A percentile compares a stretch with the other conserved stretches of the same genome.
Evolutionary conservation across 2,329 filamentous ascomycete species (phyloP).

Genomic region (Hyphodiscus sp.): DNA sequence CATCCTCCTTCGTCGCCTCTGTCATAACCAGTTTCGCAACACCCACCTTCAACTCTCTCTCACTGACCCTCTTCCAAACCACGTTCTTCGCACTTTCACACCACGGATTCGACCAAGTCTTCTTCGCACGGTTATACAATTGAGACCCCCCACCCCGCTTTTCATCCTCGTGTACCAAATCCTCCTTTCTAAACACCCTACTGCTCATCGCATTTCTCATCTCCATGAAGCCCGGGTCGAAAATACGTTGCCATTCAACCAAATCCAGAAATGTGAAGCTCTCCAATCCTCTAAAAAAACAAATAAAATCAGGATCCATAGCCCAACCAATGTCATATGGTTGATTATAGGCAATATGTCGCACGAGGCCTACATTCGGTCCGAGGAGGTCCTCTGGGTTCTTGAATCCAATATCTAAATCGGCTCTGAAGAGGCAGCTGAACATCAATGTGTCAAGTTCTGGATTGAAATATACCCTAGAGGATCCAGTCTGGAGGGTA

Average conservation of each 20-base stretch:
- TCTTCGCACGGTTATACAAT: too few species aligned
- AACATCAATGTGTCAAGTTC: background rate
- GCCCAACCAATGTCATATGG: background rate
- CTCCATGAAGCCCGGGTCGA: background rate
- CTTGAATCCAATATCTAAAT: background rate
- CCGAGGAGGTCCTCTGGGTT: background rate
- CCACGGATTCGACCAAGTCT: too few species aligned
- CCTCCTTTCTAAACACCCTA: background rate
- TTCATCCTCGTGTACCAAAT: background rate
- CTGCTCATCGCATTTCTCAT: background rate
- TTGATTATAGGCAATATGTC: background rate
- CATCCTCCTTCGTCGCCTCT: too few species aligned
- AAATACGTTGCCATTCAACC: background rate
- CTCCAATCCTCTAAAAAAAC: background rate
- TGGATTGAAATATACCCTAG: background rate
- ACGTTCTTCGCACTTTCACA: too few species aligned
- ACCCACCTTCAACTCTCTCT: too few species aligned
- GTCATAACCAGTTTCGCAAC: too few species aligned
- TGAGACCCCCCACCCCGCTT: background rate
- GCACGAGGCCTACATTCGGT: background rate
- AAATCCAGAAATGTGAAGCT: background rate
- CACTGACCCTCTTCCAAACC: too few species aligned
- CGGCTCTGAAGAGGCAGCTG: background rate
- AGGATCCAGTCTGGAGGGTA: background rate
- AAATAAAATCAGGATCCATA: background rate